phyloP scores from a whole-genome alignment of 768 basidiomycete genomes.

The Sarcomyxa edulis region DNA sequence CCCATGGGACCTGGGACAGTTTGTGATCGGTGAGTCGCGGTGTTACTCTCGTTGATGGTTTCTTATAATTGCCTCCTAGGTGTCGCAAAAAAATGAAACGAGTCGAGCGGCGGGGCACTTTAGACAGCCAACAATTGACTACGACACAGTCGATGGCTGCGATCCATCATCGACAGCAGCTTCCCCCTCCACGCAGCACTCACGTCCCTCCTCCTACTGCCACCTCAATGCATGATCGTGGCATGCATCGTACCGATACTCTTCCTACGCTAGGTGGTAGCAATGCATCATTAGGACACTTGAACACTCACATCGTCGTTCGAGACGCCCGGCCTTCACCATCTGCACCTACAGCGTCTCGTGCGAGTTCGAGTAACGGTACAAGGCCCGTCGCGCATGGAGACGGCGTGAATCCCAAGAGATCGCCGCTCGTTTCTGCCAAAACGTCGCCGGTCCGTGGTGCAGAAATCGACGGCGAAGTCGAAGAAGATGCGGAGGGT shows the following conservation, averaged over 20 bases:
- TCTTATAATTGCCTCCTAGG: slow-evolving; percentile 22
- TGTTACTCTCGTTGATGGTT: slow-evolving; percentile 3
- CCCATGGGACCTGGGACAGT: slow-evolving; percentile 82
- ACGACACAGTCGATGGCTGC: slow-evolving; percentile 7
- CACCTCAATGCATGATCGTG: too few relatives aligned
- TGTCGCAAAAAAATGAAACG: slow-evolving; percentile 88
- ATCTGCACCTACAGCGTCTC: too few relatives aligned
- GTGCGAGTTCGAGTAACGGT: slow-evolving; percentile 8
- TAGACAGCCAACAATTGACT: slow-evolving; percentile 36
- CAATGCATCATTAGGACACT: too few relatives aligned
- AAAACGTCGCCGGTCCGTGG: neutral
- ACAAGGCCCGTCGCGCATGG: slow-evolving; percentile 1
- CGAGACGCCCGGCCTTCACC: too few relatives aligned
- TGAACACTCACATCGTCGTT: slow-evolving; percentile 15
- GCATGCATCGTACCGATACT: slow-evolving; percentile 3
- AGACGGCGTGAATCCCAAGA: neutral
- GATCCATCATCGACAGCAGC: slow-evolving; percentile 12
- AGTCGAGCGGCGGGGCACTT: slow-evolving; percentile 66
- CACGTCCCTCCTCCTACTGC: too few relatives aligned
- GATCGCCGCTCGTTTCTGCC: slow-evolving; percentile 12
- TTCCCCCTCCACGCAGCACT: too few relatives aligned
- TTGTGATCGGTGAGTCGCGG: slow-evolving; percentile 59
- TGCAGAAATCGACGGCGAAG: slow-evolving; percentile 12
- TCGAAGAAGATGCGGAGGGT: slow-evolving; percentile 5
- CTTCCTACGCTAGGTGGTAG: neutral